These are phyloP conservation scores for Ramularia endophylla DNA, from an alignment of 2,329 filamentous ascomycete species.

Conservation along the genomic window DNA sequence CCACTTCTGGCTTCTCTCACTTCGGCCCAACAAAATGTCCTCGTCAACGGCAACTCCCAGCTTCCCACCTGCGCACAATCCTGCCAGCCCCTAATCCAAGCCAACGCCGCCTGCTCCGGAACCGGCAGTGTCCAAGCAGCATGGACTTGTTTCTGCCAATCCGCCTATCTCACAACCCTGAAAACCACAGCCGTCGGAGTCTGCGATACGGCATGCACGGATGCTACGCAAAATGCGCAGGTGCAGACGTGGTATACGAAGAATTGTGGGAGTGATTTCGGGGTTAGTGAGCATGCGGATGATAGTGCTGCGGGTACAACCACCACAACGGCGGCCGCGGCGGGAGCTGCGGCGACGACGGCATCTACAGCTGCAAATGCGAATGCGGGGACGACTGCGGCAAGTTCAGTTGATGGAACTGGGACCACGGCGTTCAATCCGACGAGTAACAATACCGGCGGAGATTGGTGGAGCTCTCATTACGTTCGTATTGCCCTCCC, in stretches of 20 bases:
- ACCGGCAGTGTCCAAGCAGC: conserved; percentile 43
- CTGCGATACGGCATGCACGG: conserved; percentile 49
- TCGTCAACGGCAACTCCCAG: conserved; percentile 28
- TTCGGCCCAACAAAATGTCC: conserved; percentile 24
- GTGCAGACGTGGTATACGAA: conserved; percentile 66
- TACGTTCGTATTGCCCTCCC: conserved; percentile 14
- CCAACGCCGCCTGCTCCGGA: conserved; percentile 62
- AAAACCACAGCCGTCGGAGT: conserved; percentile 45
- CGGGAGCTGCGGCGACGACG: background rate
- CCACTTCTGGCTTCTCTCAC: conserved; percentile 1
- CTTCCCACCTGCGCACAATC: conserved; percentile 33
- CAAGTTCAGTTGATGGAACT: conserved; percentile 16
- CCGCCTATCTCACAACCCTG: conserved; percentile 54
- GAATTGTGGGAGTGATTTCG: conserved; percentile 53
- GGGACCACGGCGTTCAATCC: conserved; percentile 15
- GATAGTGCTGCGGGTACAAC: conserved; percentile 10
- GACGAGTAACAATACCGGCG: background rate
- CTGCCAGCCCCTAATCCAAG: conserved; percentile 45
- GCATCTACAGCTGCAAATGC: conserved; percentile 21
- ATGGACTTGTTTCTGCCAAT: conserved; percentile 69
- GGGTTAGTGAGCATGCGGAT: conserved; percentile 27
- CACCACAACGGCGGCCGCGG: background rate
- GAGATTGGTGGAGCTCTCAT: conserved; percentile 23
- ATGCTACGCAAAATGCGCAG: conserved; percentile 46
- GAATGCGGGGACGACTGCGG: conserved; percentile 9